Percentiles rank a stretch among this genome's conserved stretches.
These are phyloP conservation scores for Cryptosporidium tyzzeri DNA, from an alignment of 169 alveolate species.

Conservation along the genomic window DNA sequence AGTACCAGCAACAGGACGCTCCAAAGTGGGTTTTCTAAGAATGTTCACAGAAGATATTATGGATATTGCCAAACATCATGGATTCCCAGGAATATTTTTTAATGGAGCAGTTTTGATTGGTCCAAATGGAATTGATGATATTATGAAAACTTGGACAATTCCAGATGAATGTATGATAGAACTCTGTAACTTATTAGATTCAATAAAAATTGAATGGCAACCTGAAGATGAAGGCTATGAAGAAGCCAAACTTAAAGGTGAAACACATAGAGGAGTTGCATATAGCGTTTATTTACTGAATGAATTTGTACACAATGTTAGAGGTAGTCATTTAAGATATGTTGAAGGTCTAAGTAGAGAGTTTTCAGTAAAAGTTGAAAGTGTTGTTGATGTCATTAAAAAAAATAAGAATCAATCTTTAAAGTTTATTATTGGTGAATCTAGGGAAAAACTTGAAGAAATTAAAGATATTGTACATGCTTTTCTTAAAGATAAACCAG, in stretches of 20 bases:
- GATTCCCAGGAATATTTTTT: slow-evolving; percentile 68
- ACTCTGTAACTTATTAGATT: slow-evolving; percentile 53
- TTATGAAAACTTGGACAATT: slow-evolving; percentile 60
- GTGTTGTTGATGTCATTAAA: slow-evolving; percentile 50
- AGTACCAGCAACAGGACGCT: slow-evolving; percentile 74
- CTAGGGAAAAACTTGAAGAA: slow-evolving; percentile 67
- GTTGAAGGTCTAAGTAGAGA: slow-evolving; percentile 69
- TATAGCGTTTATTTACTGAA: slow-evolving; percentile 64
- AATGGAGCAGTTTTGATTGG: slow-evolving; percentile 72
- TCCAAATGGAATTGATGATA: slow-evolving; percentile 64
- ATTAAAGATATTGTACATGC: slow-evolving; percentile 75
- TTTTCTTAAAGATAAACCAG: slow-evolving; percentile 76
- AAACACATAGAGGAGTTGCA: slow-evolving; percentile 48
- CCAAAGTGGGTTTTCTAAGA: slow-evolving; percentile 57
- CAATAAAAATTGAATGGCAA: slow-evolving; percentile 69
- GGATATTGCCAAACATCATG: slow-evolving; percentile 72
- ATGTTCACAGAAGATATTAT: slow-evolving; percentile 59
- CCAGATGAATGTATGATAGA: slow-evolving; percentile 54
- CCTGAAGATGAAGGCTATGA: slow-evolving; percentile 70
- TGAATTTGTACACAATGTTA: slow-evolving; percentile 47
- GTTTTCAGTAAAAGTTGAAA: slow-evolving; percentile 49
- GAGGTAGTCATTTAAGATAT: slow-evolving; percentile 27
- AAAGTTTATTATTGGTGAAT: slow-evolving; percentile 65
- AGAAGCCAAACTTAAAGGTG: slow-evolving; percentile 52
- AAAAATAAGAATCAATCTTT: slow-evolving; percentile 31